These are phyloP conservation scores for Cordyceps militaris DNA, from an alignment of 2,329 filamentous ascomycete species.

Conservation along the genomic window DNA sequence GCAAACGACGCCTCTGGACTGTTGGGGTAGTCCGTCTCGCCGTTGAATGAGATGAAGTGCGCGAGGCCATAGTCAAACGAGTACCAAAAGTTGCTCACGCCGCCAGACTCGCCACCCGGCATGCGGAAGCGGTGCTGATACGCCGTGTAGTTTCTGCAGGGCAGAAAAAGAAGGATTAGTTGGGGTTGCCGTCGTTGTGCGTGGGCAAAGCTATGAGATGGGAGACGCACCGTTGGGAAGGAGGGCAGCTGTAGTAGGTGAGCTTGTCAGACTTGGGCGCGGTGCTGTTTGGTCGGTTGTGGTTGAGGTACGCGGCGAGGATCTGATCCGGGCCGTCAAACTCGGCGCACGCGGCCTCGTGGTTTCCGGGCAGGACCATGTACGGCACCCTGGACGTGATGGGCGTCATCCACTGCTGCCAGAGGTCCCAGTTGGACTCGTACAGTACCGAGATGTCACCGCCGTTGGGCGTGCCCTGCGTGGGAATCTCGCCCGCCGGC, in stretches of 20 bases:
- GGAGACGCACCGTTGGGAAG: conserved; percentile 30
- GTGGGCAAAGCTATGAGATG: not conserved
- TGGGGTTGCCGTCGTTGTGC: not conserved
- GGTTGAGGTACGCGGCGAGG: conserved; percentile 39
- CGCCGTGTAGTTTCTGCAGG: conserved; percentile 42
- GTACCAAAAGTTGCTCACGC: conserved; percentile 47
- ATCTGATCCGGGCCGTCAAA: conserved; percentile 38
- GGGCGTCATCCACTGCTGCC: conserved; percentile 41
- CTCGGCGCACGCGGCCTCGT: conserved; percentile 41
- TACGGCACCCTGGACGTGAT: conserved; percentile 38
- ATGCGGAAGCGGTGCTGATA: conserved; percentile 46
- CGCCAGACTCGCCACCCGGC: conserved; percentile 39
- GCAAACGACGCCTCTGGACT: conserved; percentile 39
- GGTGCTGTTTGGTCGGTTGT: conserved; percentile 36
- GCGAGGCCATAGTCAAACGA: conserved; percentile 48
- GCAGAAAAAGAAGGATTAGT: no score
- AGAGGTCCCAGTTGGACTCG: conserved; percentile 45
- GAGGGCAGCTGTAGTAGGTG: conserved; percentile 46
- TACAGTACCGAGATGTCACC: conserved; percentile 43
- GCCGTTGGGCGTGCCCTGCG: conserved; percentile 39
- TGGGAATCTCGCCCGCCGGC: conserved; percentile 35
- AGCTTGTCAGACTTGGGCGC: conserved; percentile 26
- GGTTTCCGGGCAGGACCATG: conserved; percentile 45
- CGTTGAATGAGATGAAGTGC: conserved; percentile 41
- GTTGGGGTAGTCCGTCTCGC: conserved; percentile 43